Conservation (phyloP, 2,329 filamentous ascomycete genomes). For the Neofusicoccum parvum region DNA sequence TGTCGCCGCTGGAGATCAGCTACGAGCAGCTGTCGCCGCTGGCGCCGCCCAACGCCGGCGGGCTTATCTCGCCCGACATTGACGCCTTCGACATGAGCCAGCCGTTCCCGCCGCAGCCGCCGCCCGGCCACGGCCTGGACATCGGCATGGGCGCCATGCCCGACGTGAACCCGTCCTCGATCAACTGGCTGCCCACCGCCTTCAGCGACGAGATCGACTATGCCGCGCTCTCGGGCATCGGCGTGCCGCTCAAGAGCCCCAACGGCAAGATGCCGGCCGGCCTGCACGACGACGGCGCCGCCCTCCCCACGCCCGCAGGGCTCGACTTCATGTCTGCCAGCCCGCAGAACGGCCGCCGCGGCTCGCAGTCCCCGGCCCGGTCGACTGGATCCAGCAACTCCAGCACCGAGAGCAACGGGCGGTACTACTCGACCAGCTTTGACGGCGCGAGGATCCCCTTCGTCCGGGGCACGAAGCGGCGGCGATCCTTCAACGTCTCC, state of each 20-base stretch:
- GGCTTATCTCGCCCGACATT: slow-evolving; percentile 1
- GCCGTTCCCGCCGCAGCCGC: background rate
- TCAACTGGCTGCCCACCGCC: slow-evolving; percentile 11
- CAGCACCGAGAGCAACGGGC: background rate
- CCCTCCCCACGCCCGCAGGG: background rate
- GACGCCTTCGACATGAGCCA: slow-evolving; percentile 5
- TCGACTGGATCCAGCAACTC: slow-evolving; percentile 3
- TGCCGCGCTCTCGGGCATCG: background rate
- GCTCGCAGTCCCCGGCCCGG: background rate
- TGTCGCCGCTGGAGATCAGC: slow-evolving; percentile 5
- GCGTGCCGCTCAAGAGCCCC: background rate
- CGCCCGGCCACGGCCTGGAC: background rate
- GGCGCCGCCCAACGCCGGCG: background rate
- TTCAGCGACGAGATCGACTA: slow-evolving; percentile 19
- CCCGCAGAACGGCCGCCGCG: background rate
- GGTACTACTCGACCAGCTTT: slow-evolving; percentile 2
- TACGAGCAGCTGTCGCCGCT: slow-evolving; percentile 12
- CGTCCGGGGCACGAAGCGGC: slow-evolving; percentile 6
- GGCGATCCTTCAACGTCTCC: slow-evolving; percentile 1
- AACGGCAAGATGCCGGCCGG: background rate
- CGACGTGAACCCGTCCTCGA: background rate
- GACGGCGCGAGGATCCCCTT: slow-evolving; percentile 8
- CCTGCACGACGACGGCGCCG: background rate
- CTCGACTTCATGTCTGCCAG: background rate
- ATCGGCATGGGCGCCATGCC: background rate